Conservation (phyloP, 495 filamentous ascomycete genomes). For the Pseudevernia furfuracea region DNA sequence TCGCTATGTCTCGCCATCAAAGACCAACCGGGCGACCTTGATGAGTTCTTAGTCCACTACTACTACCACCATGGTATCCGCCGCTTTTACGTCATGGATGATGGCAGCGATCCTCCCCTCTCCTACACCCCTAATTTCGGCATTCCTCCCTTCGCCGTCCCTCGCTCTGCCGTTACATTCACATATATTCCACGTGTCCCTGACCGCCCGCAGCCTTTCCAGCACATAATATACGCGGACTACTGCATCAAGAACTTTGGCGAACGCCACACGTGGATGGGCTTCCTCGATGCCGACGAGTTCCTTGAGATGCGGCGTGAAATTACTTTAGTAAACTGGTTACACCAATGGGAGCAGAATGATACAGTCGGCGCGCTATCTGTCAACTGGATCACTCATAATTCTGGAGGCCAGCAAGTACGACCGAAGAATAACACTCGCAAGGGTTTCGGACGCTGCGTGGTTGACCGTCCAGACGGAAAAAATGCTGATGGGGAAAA, state of each 20-base stretch:
- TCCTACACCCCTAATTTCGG: conserved; percentile 16
- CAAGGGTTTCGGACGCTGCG: conserved; percentile 10
- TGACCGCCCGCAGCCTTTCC: conserved; percentile 6
- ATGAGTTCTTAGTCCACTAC: conserved; percentile 27
- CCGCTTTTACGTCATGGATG: conserved; percentile 30
- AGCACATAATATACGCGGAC: conserved; percentile 6
- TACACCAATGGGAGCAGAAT: conserved; percentile 8
- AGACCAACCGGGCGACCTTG: conserved; percentile 24
- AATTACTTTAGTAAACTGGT: conserved; percentile 1
- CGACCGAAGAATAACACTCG: conserved; percentile 5
- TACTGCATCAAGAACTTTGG: conserved; percentile 10
- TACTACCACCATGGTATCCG: conserved; percentile 28
- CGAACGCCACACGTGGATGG: conserved; percentile 14
- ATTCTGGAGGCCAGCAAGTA: conserved; percentile 10
- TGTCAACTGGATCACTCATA: conserved; percentile 15
- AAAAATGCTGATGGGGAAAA: neutral
- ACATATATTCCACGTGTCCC: conserved; percentile 8
- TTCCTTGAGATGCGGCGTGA: conserved; percentile 14
- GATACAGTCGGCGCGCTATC: conserved; percentile 14
- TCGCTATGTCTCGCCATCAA: conserved; percentile 26
- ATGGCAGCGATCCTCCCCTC: conserved; percentile 25
- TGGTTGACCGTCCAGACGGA: neutral
- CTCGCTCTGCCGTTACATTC: conserved; percentile 16
- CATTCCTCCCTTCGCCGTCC: conserved; percentile 16
- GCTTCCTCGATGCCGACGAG: conserved; percentile 16